Base-by-base conservation (phyloP, 768 basidiomycete genomes). In the Leucocoprinus leucothites region DNA sequence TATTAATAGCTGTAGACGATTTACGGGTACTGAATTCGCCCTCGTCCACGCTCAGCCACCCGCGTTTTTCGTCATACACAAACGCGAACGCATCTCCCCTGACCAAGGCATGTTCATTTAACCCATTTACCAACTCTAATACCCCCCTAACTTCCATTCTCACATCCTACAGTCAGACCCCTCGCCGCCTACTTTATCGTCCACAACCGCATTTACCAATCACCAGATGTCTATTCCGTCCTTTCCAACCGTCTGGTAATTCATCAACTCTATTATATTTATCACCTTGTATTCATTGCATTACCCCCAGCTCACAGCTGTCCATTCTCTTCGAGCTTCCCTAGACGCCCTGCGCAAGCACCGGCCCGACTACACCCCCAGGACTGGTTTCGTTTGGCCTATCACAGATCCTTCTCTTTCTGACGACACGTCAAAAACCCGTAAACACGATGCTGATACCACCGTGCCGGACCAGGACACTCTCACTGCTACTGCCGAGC, bases 121-220 rank as follows among this genome's bases (percentile, higher is more conserved):
- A 48, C 19, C 31, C 31, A 34, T 34, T 34, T 34, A 6, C 14
- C n/a, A 26, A 7, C 25, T 26, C 16, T 14, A 3, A 19, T 22
- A 8, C 21, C n/a, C n/a, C 43, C 18, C 5, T 46, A 3, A 11
- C 24, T 46, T 9, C 45, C 13, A 8, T 48, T 52, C 60, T 54
- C 53, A 55, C 51, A 25, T 36, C 53, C 47, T 42, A 28, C 66
- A 94, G 93, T 87, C 45, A 79, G 78, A 57, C 86, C 91, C 3
- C 70, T 94, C 57, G 88, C 87, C 16, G 87, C 85, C 8, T 95
- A 93, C 69, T 95, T 93, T 65, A 84, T 95, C 64, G 81, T 92
- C 73, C 87, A 94, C 71, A 89, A 89, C 65, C 84, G 89, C 58
- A 91, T 94, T 59, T 94, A 94, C 66, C 90, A 91, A 65, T 84